phyloP scores from a whole-genome alignment of 768 basidiomycete species.

The Agrocybe praecox region DNA sequence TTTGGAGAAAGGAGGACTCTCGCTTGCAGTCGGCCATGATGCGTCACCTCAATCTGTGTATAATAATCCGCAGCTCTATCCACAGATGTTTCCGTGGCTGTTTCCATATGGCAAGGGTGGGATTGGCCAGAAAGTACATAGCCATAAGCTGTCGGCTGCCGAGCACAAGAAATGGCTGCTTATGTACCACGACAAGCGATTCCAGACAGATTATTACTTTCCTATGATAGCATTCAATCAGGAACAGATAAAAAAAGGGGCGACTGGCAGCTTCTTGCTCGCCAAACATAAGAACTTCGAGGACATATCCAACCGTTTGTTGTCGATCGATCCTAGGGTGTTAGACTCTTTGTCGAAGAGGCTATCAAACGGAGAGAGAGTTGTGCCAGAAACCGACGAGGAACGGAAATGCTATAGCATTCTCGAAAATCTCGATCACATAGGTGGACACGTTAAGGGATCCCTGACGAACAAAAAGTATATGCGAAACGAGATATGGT shows the following conservation, averaged over 20 bases:
- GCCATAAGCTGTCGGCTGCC: conserved; percentile 1
- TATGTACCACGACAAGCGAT: conserved; percentile 30
- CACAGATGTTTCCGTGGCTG: conserved; percentile 39
- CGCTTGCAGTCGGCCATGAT: conserved; percentile 17
- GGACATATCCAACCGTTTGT: conserved; percentile 21
- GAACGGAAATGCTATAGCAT: conserved; percentile 38
- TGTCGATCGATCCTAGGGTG: conserved; percentile 21
- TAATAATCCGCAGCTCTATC: conserved; percentile 20
- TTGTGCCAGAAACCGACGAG: conserved; percentile 25
- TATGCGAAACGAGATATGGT: conserved; percentile 29
- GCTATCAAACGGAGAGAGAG: conserved; percentile 23
- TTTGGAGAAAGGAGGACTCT: conserved; percentile 20
- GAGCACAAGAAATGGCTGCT: conserved; percentile 26
- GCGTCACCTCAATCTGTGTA: background rate
- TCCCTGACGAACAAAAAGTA: conserved; percentile 12
- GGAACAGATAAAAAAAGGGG: conserved; percentile 31
- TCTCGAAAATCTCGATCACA: conserved; percentile 33
- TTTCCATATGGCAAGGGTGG: conserved; percentile 41
- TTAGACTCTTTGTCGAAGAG: conserved; percentile 18
- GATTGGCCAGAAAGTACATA: conserved; percentile 13
- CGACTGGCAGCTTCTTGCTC: conserved; percentile 28
- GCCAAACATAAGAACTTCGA: conserved; percentile 26
- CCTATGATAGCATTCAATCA: conserved; percentile 11
- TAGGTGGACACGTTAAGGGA: conserved; percentile 28
- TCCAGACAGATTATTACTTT: conserved; percentile 8